Conservation (phyloP, 768 basidiomycete species). For the Boletus fagicola region DNA sequence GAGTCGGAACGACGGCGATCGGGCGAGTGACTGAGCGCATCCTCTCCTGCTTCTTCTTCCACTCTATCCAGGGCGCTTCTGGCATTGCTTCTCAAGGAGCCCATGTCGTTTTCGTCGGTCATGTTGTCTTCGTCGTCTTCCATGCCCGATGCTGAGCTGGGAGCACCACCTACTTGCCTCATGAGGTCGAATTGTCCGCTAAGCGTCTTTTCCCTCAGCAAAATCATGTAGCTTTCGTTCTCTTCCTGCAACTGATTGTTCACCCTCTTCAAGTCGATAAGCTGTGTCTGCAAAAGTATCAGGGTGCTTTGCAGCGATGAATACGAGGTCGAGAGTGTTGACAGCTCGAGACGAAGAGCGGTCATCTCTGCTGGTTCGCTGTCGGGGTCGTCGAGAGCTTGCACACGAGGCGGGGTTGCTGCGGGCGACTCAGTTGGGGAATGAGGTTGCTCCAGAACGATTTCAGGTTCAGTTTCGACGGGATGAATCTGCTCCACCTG, state of each 20-base stretch:
- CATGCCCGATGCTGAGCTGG: constrained; percentile 40
- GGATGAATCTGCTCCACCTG: constrained; percentile 41
- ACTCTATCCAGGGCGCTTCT: constrained; percentile 63
- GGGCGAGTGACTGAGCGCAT: constrained; percentile 40
- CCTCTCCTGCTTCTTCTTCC: constrained; percentile 48
- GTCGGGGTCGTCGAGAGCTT: constrained; percentile 61
- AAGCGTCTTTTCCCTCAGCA: constrained; percentile 87
- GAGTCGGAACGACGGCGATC: constrained; percentile 39
- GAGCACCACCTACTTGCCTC: constrained; percentile 57
- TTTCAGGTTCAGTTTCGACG: constrained; percentile 39
- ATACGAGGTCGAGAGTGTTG: constrained; percentile 84
- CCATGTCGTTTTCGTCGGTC: constrained; percentile 45
- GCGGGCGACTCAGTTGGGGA: constrained; percentile 25
- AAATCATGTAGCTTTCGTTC: constrained; percentile 95
- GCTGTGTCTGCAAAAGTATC: constrained; percentile 78
- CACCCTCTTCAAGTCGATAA: constrained; percentile 83
- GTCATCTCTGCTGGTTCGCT: constrained; percentile 88
- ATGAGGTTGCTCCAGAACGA: constrained; percentile 38
- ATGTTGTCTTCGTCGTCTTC: constrained; percentile 33
- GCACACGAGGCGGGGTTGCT: constrained; percentile 31
- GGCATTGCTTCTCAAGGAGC: constrained; percentile 55
- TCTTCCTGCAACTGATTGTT: constrained; percentile 91
- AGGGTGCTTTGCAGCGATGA: constrained; percentile 80
- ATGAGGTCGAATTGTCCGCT: constrained; percentile 83
- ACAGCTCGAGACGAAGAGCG: constrained; percentile 76